Base-by-base conservation (phyloP, 164 flowering plant genomes). In the Liriodendron chinense region DNA sequence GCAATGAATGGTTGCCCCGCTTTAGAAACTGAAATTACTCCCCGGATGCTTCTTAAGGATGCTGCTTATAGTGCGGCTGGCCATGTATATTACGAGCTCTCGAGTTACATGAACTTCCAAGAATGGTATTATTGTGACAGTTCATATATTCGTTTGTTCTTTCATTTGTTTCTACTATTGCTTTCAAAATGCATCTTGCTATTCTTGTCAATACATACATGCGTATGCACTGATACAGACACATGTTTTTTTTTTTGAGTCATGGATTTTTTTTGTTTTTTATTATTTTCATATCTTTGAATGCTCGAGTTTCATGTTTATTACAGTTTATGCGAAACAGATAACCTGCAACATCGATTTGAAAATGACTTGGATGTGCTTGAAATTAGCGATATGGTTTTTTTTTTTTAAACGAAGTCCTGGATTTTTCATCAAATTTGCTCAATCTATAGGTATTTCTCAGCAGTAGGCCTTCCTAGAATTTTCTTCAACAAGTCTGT, bases 11-110 rank as follows among this genome's bases (percentile, higher is more conserved):
- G 90, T 69, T 92, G 96, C 77, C 89, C 98, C 74, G 71, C 90
- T 79, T 85, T 90, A 25, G 92, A 86, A 68, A 87, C 87, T 79
- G 93, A 92, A 80, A 88, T 96, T 22, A 89, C 92, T 77, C 86
- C 89, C n/a, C 89, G 85, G 21, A 84, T 96, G 87, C 97, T 96
- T 75, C 96, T 92, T 14, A 96, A 96, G 82, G 99, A 94, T 85
- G 99, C 98, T 86, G 97, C 98, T 70, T 96, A 94, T 87, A 91
- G 92, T 78, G 97, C 98, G 79, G 91, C 94, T 72, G 98, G 97
- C 75, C 90, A 93, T 85, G 96, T 94, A 68, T 91, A 88, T 78
- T 96, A 96, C 83, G 98, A 96, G 78, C 93, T 96, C 14, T 93
- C 98, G 70, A 93, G 86, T 82, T 88, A 90, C 84, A 82, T 96